Base-by-base conservation (phyloP, 495 filamentous ascomycete species). In the Viridothelium virens region DNA sequence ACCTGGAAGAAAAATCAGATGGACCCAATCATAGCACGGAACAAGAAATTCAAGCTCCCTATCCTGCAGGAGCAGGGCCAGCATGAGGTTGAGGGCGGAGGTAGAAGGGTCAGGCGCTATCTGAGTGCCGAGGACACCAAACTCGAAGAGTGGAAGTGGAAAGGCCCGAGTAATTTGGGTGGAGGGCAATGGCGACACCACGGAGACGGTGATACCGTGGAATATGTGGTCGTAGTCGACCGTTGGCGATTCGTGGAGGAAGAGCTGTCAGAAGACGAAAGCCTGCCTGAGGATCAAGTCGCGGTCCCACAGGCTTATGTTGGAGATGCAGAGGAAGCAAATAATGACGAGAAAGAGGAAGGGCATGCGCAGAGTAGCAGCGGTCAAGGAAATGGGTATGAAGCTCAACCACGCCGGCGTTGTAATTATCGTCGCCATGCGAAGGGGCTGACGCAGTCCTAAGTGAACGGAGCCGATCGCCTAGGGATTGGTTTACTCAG, bases 1-100 rank as follows among this genome's bases (percentile, higher is more conserved):
- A 5, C 53, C 10, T 36, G 53, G 53, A 59, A 59, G 14, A 59
- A 59, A 14, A 33, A 14, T 9, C 53, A 33, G 14, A 59, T 59
- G 53, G 53, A 59, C 18, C n/a, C n/a, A 36, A 59, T 59, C 53
- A 59, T 59, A 33, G 53, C 53, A 18, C 53, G 53, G 11, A 59
- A 59, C 18, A 59, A 59, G 53, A 59, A 59, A 18, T 59, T 59
- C 18, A 59, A 36, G 31, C 14, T 59, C 3, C 53, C 25, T 18
- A 59, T 59, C 36, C 31, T 7, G 25, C 2, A 10, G 31, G 53
- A 59, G 14, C 53, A 34, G 53, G n/a, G 11, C 11, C 5, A 59
- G 31, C 3, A 10, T 18, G 9, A 33, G 53, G 18, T n/a, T 5
- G 5, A 34, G 31, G 7, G 9, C 18, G 7, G 31, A n/a, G 25